Evolutionary conservation across 345 rosid genomes (phyloP).

Genomic region (Salix arbutifolia): DNA sequence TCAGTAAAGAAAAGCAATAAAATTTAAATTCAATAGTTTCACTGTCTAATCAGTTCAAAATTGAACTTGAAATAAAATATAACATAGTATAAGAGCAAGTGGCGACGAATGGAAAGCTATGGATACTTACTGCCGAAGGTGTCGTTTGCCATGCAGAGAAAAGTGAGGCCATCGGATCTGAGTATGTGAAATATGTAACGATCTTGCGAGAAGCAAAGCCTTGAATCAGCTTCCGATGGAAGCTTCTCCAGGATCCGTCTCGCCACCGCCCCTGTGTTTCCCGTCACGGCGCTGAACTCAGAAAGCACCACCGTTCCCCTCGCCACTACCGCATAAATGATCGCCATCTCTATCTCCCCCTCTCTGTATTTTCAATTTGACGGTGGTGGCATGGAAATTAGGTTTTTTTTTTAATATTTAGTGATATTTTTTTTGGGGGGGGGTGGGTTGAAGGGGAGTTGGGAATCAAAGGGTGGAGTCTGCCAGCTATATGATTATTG

Average conservation of each 20-base stretch:
- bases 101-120: not conserved
- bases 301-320: slow-evolving; percentile 88
- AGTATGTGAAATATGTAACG: slow-evolving; percentile 89
- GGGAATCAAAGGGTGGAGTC: not conserved
- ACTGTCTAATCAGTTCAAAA: no score
- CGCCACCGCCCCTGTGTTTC: slow-evolving; percentile 84
- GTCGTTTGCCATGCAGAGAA: slow-evolving; percentile 96
- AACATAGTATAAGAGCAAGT: no score
- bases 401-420: not conserved
- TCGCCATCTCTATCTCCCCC: slow-evolving; percentile 57
- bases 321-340: slow-evolving; percentile 84
- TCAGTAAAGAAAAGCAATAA: no score
- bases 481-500: not conserved
- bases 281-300: slow-evolving; percentile 94
- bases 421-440: no score
- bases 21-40: no score
- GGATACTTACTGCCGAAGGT: slow-evolving; percentile 75
- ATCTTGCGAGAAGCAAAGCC: slow-evolving; percentile 93
- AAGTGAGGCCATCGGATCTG: slow-evolving; percentile 83
- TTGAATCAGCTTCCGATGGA: slow-evolving; percentile 57
- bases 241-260: slow-evolving; percentile 90
- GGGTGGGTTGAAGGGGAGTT: not conserved
- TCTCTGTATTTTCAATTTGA: not conserved
- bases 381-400: not conserved
- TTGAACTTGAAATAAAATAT: no score